A percentile compares a stretch with the other conserved stretches of the same genome.
These are phyloP conservation scores for Pseudomicrostroma phylloplanum DNA, from an alignment of 1,284 basidiomycete species.

Conservation along the genomic window DNA sequence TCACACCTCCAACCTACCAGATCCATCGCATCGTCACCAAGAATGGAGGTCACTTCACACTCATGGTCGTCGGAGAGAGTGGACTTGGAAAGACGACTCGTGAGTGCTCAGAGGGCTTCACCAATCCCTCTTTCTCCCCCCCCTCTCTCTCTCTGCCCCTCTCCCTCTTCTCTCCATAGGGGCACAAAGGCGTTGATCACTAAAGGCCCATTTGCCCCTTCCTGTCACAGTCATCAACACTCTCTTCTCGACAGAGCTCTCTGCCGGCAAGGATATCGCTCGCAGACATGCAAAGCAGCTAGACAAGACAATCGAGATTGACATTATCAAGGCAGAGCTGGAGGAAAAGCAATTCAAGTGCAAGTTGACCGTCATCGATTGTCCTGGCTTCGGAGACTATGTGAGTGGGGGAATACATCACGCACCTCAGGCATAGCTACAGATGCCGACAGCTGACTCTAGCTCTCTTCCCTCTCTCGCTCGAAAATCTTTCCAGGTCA, in stretches of 20 bases:
- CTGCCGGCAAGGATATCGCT: constrained; percentile 80
- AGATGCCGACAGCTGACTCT: not conserved
- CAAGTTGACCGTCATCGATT: constrained; percentile 97
- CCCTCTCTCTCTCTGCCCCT: not conserved
- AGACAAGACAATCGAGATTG: constrained; percentile 89
- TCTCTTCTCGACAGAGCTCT: constrained; percentile 95
- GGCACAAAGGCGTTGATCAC: not conserved
- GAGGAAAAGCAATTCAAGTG: constrained; percentile 99
- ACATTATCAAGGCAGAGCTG: constrained; percentile 63
- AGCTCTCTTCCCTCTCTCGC: constrained; percentile 47
- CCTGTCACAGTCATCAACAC: constrained; percentile 70
- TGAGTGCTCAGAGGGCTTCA: constrained; percentile 15
- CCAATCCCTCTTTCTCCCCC: not conserved
- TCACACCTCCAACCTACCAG: constrained; percentile 10
- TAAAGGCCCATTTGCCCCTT: not conserved
- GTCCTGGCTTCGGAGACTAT: constrained; percentile 97
- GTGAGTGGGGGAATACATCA: constrained; percentile 12
- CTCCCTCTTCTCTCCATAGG: not conserved
- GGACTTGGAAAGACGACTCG: constrained; percentile 47
- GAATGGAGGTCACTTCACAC: constrained; percentile 91
- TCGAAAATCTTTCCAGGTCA: no score
- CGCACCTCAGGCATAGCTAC: no score
- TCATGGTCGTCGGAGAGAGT: constrained; percentile 93
- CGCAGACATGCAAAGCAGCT: constrained; percentile 91
- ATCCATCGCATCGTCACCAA: constrained; percentile 67